Percentiles rank a stretch among this genome's conserved stretches.
These are phyloP conservation scores for Septoria linicola DNA, from an alignment of 2,329 filamentous ascomycete genomes.

Conservation along the genomic window DNA sequence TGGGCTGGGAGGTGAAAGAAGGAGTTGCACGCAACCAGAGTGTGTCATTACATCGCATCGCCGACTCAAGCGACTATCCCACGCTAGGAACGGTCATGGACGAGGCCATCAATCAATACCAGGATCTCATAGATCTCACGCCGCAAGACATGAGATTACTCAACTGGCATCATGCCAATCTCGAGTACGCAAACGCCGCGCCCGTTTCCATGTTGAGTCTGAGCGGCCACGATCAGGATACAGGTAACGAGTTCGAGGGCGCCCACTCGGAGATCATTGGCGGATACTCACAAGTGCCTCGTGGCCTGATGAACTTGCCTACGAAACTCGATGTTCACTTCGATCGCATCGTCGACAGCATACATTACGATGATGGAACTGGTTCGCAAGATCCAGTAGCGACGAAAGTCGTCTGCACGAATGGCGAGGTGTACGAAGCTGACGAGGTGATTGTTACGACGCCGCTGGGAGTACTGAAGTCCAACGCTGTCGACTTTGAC, in stretches of 20 bases:
- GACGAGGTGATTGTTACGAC: conserved; percentile 89
- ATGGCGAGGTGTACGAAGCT: conserved; percentile 75
- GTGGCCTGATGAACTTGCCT: conserved; percentile 77
- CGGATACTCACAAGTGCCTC: conserved; percentile 90
- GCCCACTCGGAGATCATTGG: conserved; percentile 90
- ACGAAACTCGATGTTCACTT: conserved; percentile 74
- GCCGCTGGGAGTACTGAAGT: conserved; percentile 86
- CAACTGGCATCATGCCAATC: conserved; percentile 97
- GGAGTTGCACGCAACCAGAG: conserved; percentile 57
- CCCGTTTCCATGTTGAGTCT: conserved; percentile 85
- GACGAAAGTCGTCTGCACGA: conserved; percentile 69
- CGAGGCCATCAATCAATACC: conserved; percentile 85
- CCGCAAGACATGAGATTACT: conserved; percentile 85
- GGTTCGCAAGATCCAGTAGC: conserved; percentile 42
- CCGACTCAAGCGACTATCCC: conserved; percentile 60
- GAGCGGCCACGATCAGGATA: conserved; percentile 92
- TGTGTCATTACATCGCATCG: conserved; percentile 65
- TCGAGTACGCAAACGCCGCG: conserved; percentile 95
- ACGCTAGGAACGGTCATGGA: conserved; percentile 91
- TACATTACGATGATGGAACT: conserved; percentile 56
- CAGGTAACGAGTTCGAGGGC: conserved; percentile 95
- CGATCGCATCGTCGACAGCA: conserved; percentile 68
- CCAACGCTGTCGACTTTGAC: conserved; percentile 78
- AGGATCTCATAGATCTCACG: conserved; percentile 74
- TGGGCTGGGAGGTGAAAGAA: conserved; percentile 77